These are phyloP conservation scores for Tolypocladium tundrense DNA, from an alignment of 2,329 filamentous ascomycete genomes.

Conservation along the genomic window DNA sequence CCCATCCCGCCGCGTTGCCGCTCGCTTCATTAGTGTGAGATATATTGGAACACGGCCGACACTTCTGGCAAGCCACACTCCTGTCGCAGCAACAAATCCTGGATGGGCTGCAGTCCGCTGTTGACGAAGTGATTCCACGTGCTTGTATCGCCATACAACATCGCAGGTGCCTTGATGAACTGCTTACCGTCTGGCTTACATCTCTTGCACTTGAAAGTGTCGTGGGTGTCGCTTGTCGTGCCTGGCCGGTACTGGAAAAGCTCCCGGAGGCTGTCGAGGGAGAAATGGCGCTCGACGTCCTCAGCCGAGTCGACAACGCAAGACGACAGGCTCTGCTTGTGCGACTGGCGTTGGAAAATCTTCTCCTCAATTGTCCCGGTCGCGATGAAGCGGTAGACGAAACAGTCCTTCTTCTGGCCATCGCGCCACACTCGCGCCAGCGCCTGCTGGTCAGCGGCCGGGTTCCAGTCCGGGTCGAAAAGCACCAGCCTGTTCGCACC, in stretches of 20 bases:
- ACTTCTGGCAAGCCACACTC: constrained; percentile 71
- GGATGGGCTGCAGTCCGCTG: constrained; percentile 66
- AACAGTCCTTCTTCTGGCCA: constrained; percentile 98
- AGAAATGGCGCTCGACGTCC: constrained; percentile 95
- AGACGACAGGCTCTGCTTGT: constrained; percentile 93
- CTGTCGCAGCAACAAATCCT: constrained; percentile 83
- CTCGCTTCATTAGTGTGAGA: constrained; percentile 55
- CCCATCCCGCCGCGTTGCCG: not conserved
- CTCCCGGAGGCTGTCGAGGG: constrained; percentile 79
- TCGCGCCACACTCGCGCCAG: constrained; percentile 97
- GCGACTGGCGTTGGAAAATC: constrained; percentile 96
- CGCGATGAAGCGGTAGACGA: constrained; percentile 98
- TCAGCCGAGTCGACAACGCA: constrained; percentile 95
- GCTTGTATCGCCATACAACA: constrained; percentile 95
- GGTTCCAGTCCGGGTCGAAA: constrained; percentile 98
- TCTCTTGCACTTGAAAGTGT: constrained; percentile 96
- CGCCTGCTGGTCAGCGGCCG: constrained; percentile 93
- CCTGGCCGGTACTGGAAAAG: constrained; percentile 84
- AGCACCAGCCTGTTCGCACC: constrained; percentile 90
- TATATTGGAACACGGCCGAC: constrained; percentile 96
- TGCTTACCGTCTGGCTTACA: constrained; percentile 84
- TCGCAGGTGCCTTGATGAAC: constrained; percentile 79
- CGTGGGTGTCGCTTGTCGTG: constrained; percentile 88
- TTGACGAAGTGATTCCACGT: constrained; percentile 99
- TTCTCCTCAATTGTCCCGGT: constrained; percentile 98